Evolutionary conservation across 495 filamentous ascomycete genomes (phyloP).

Genomic region (Trichoderma virens): DNA sequence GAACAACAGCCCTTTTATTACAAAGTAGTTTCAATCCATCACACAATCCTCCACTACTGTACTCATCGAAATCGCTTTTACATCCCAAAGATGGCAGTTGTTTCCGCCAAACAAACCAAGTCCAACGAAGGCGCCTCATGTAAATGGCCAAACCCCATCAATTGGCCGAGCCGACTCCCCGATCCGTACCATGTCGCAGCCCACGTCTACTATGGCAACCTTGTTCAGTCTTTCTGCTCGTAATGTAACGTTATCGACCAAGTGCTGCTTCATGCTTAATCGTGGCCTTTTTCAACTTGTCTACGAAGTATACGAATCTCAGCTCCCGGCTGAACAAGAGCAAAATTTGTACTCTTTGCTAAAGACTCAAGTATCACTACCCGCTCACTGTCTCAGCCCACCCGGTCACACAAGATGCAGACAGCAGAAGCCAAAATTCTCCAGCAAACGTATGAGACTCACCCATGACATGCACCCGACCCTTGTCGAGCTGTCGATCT

Average conservation of each 20-base stretch:
- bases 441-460: neutral
- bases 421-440: neutral
- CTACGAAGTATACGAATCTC: no score
- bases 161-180: neutral
- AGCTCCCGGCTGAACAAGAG: no score
- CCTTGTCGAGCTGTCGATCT: conserved; percentile 3
- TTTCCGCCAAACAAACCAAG: neutral
- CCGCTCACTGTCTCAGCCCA: no score
- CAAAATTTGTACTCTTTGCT: no score
- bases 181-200: neutral
- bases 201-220: neutral
- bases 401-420: neutral
- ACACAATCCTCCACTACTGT: no score
- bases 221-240: neutral
- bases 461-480: neutral
- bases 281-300: no score
- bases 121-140: neutral
- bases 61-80: neutral
- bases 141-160: neutral
- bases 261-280: no score
- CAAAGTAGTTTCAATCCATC: no score
- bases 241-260: no score
- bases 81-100: neutral
- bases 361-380: no score
- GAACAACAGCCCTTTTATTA: no score